Conservation (phyloP, 495 filamentous ascomycete genomes). For the Cairneyella variabilis region DNA sequence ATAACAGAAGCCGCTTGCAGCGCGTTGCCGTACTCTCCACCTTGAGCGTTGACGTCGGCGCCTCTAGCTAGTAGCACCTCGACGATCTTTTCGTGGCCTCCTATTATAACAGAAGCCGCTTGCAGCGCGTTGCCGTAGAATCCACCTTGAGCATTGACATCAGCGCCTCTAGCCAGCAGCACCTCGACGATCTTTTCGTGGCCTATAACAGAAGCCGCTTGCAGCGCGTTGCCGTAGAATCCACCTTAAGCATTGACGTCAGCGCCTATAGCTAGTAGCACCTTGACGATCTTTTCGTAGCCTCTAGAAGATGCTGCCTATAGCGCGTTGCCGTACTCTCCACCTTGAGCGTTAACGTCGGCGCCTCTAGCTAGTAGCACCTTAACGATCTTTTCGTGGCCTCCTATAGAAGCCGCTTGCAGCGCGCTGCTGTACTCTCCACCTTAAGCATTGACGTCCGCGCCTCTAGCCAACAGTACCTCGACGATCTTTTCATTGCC, state of each 20-base stretch:
- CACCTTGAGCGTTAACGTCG: neutral
- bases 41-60: no score
- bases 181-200: no score
- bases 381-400: neutral
- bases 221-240: conserved; percentile 5
- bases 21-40: no score
- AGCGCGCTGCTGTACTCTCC: conserved; percentile 20
- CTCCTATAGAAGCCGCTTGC: conserved; percentile 14
- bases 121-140: no score
- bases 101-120: no score
- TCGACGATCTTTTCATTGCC: conserved; percentile 16
- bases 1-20: no score
- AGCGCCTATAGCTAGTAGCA: conserved; percentile 13
- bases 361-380: neutral
- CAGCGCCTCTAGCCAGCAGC: no score
- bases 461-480: conserved; percentile 25
- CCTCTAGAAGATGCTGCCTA: conserved; percentile 12
- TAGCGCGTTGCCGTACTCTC: conserved; percentile 15
- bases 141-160: no score
- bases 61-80: no score
- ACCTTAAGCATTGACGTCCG: conserved; percentile 22
- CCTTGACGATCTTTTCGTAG: neutral
- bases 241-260: conserved; percentile 23
- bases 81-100: no score
- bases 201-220: neutral